Evolutionary conservation across 2,329 filamentous ascomycete species (phyloP), one percentile per base, ranked within the genome.

Genomic region (Paraconiothyrium brasiliense): DNA sequence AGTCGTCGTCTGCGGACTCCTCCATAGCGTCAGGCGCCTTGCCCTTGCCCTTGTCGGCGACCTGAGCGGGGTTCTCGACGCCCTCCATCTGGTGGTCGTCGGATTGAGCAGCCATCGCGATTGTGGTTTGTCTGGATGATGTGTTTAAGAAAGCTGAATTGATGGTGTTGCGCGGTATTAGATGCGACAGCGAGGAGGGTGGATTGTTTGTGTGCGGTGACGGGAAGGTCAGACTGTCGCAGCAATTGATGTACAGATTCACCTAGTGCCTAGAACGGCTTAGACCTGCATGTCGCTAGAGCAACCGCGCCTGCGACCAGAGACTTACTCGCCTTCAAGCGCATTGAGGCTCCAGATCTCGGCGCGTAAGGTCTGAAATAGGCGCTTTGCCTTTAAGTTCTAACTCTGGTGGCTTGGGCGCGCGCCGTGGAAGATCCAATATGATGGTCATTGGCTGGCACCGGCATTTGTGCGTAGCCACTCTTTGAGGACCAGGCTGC

Each of bases 31-130:
- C 82, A 46, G 79, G 77, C 44, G 87, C 89, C 85, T 97, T 97
- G 83, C 93, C 93, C 86, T 97, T 97, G 81, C 92, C 92, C 86
- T 97, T 97, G 79, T 84, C 82, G 73, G 88, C 84, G 64, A 83
- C 77, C 64, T 79, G 75, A 65, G 83, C 78, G 65, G 85, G 75
- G 60, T 75, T 71, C 68, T 77, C 75, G 60, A 74, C 70, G 54
- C 72, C 76, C 65, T 76, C 75, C 76, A 78, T 78, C 59, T 76
- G 69, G 65, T 78, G 75, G 64, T 78, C 71, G 52, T 73, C 67
- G 35, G 68, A 59, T 61, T 74, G 73, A 49, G 75, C 75, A 61
- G 75, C 71, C 76, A 78, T 66, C 56, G 60, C 59, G 59, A 60
- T 59, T 60, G 43, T 41, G 47, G 34, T 43, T 37, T 46, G 62